phyloP scores from a whole-genome alignment of 805 yeast species.

The Hyphopichia homilentoma region DNA sequence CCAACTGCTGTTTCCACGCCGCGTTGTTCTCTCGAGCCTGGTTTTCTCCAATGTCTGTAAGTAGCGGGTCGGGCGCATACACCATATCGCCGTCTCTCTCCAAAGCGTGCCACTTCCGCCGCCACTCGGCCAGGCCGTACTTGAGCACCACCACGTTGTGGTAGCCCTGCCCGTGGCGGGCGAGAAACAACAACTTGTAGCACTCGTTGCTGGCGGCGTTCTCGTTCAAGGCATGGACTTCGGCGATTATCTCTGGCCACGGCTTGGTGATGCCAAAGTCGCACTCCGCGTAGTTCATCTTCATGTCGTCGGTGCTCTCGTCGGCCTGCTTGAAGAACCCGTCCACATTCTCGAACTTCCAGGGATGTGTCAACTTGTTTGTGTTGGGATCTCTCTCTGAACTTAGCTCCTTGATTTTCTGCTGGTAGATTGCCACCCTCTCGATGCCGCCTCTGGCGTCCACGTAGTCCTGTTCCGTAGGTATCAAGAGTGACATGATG shows the following conservation, averaged over 20 bases:
- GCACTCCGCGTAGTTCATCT: conserved; percentile 40
- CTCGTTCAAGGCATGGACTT: conserved; percentile 29
- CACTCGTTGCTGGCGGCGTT: conserved; percentile 25
- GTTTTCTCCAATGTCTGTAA: conserved; percentile 48
- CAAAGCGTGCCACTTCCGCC: conserved; percentile 46
- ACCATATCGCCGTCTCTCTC: conserved; percentile 49
- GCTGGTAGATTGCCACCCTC: conserved; percentile 13
- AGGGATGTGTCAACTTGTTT: conserved; percentile 23
- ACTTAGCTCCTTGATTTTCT: conserved; percentile 5
- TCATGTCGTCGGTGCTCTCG: conserved; percentile 39
- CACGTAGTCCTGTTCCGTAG: conserved; percentile 23
- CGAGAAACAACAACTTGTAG: conserved; percentile 48
- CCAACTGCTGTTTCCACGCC: conserved; percentile 39
- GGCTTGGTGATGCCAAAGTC: conserved; percentile 40
- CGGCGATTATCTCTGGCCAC: conserved; percentile 33
- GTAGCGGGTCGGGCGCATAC: conserved; percentile 58
- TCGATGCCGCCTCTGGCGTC: conserved; percentile 30
- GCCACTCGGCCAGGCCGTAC: conserved; percentile 53
- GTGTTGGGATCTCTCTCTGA: conserved; percentile 17
- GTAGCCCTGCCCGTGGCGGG: conserved; percentile 66
- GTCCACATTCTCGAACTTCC: conserved; percentile 40
- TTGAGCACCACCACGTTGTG: conserved; percentile 52
- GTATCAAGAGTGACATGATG: conserved; percentile 28
- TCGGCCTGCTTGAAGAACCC: conserved; percentile 48
- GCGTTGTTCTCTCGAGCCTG: conserved; percentile 49